Conservation (phyloP, 2,329 filamentous ascomycete genomes). For the Alternaria atra region DNA sequence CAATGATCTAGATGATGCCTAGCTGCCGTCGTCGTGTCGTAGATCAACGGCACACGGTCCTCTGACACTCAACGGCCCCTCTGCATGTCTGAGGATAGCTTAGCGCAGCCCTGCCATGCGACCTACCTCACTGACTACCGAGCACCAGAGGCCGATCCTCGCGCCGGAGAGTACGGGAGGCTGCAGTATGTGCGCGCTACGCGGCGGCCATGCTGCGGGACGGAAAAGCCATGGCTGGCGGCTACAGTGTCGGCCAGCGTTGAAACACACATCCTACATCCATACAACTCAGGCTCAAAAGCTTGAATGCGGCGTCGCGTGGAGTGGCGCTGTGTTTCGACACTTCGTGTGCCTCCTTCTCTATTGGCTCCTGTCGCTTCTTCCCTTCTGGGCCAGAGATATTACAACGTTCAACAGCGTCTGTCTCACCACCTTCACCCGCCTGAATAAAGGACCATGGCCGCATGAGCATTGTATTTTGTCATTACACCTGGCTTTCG, state of each 20-base stretch:
- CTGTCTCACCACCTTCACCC: slow-evolving; percentile 43
- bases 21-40: slow-evolving; percentile 35
- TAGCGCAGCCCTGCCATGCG: slow-evolving; percentile 22
- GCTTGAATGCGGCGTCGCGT: slow-evolving; percentile 44
- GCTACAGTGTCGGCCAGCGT: slow-evolving; percentile 47
- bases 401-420: slow-evolving; percentile 32
- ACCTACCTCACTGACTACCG: slow-evolving; percentile 15
- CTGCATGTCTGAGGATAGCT: slow-evolving; percentile 23
- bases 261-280: slow-evolving; percentile 49
- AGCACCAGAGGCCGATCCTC: slow-evolving; percentile 14
- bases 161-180: slow-evolving; percentile 22
- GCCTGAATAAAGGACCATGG: slow-evolving; percentile 44
- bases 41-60: slow-evolving; percentile 33
- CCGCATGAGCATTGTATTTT: slow-evolving; percentile 27
- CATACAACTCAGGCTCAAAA: slow-evolving; percentile 43
- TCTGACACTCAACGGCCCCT: slow-evolving; percentile 27
- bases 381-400: slow-evolving; percentile 31
- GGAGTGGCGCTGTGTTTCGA: slow-evolving; percentile 50
- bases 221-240: slow-evolving; percentile 39
- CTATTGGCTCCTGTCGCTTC: slow-evolving; percentile 47
- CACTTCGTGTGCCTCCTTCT: slow-evolving; percentile 28
- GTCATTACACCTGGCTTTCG: slow-evolving; percentile 23
- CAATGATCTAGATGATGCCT: slow-evolving; percentile 30
- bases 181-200: slow-evolving; percentile 37
- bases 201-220: slow-evolving; percentile 36